These are phyloP conservation scores for Nevesoporus exiguus DNA, from an alignment of 768 basidiomycete genomes.

Conservation along the genomic window DNA sequence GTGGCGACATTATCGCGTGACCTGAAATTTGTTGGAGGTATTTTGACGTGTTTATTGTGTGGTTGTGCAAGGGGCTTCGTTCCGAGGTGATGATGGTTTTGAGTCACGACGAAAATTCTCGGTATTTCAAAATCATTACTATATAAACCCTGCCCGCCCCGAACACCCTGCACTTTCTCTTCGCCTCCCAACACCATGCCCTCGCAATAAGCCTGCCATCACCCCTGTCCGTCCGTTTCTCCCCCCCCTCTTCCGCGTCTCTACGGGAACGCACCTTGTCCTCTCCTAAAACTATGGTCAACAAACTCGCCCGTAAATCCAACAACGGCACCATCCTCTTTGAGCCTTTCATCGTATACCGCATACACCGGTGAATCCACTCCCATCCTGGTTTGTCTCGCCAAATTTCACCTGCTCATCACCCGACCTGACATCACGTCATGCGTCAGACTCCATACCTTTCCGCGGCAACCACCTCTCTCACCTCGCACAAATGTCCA, in stretches of 20 bases:
- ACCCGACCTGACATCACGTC: conserved; percentile 2
- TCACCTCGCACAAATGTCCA: conserved; percentile 40
- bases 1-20: conserved; percentile 27
- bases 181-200: conserved; percentile 37
- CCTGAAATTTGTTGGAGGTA: conserved; percentile 10
- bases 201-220: conserved; percentile 26
- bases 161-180: conserved; percentile 22
- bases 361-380: conserved; percentile 62
- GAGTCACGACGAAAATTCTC: conserved; percentile 34
- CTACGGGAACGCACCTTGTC: conserved; percentile 25
- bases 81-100: conserved; percentile 27
- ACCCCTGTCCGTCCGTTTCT: conserved; percentile 8
- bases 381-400: conserved; percentile 19
- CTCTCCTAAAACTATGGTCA: conserved; percentile 64
- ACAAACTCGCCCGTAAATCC: conserved; percentile 75
- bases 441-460: conserved; percentile 19
- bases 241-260: conserved; percentile 15
- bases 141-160: conserved; percentile 42
- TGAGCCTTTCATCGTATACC: conserved; percentile 83
- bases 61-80: conserved; percentile 30
- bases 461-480: conserved; percentile 4
- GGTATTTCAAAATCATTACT: conserved; percentile 31
- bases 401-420: no score
- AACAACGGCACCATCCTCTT: conserved; percentile 86
- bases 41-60: conserved; percentile 24